These are phyloP conservation scores for Podospora sp. DNA, from an alignment of 495 filamentous ascomycete species.

Conservation along the genomic window DNA sequence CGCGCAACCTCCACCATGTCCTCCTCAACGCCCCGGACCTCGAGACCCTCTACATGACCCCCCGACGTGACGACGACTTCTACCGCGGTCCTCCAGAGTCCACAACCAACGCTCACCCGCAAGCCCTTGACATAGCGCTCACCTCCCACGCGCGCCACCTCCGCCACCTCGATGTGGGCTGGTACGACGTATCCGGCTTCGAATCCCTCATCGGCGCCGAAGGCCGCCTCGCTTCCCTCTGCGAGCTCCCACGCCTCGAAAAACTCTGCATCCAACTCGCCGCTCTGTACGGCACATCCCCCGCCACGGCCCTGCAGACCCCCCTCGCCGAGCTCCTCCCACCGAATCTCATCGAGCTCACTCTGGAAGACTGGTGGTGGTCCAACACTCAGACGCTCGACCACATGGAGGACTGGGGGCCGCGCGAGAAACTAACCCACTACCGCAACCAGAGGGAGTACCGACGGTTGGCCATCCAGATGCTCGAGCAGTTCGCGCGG, in stretches of 20 bases:
- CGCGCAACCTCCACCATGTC: slow-evolving; percentile 30
- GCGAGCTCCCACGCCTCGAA: slow-evolving; percentile 23
- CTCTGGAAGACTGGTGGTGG: slow-evolving; percentile 43
- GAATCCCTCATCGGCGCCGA: slow-evolving; percentile 30
- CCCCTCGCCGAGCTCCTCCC: slow-evolving; percentile 34
- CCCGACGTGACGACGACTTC: slow-evolving; percentile 21
- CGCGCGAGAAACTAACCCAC: slow-evolving; percentile 24
- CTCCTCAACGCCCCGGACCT: slow-evolving; percentile 33
- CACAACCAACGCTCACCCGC: slow-evolving; percentile 20
- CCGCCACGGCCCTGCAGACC: slow-evolving; percentile 15
- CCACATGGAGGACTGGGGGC: slow-evolving; percentile 25
- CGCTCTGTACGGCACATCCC: slow-evolving; percentile 27
- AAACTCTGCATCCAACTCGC: slow-evolving; percentile 34
- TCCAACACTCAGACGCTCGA: slow-evolving; percentile 20
- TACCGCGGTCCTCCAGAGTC: not conserved
- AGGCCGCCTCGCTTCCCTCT: slow-evolving; percentile 33
- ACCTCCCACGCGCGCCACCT: slow-evolving; percentile 28
- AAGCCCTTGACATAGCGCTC: slow-evolving; percentile 33
- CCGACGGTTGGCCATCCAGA: slow-evolving; percentile 26
- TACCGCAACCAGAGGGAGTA: slow-evolving; percentile 29
- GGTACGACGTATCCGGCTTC: slow-evolving; percentile 28
- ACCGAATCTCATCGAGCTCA: slow-evolving; percentile 36
- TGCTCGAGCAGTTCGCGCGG: slow-evolving; percentile 28
- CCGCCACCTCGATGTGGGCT: slow-evolving; percentile 35
- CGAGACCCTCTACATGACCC: slow-evolving; percentile 37